Evolutionary conservation across 306 rosid species (phyloP), one percentile per base, ranked within the genome.

Genomic region (Chamaecrista fasciculata): DNA sequence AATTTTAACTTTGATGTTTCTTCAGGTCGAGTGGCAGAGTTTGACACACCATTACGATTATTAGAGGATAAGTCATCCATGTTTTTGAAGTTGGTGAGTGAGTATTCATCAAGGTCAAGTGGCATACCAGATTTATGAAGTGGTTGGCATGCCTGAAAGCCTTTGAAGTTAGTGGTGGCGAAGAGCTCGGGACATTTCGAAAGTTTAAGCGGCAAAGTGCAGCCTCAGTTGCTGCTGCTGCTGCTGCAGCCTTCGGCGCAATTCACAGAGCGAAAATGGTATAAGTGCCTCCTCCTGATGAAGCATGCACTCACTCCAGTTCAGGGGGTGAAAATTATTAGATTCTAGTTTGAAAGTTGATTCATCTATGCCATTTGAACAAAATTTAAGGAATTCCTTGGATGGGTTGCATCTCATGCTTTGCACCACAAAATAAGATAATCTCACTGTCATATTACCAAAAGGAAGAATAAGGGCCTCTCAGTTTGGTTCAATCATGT

Each of bases 21-120:
- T 78, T 56, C 80, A 95, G 99, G 99, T 67, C 82, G 85, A 81
- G 90, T 91, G 42, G 86, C 91, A 0, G 99, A 95, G 87, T 91
- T 82, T 37, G 96, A 91, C 69, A 76, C 89, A 28, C 99, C 99
- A 23, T 25, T 60, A 44, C 86, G 92, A 52, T 83, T 95, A 65
- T 79, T 91, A 68, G 99, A 95, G 82, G 96, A 95, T 48, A 91
- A 86, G 76, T 82, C 99, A 31, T 95, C 99, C 52, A 91, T 95
- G 96, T 95, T 91, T 83, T 81, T 95, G 12, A 95, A 91, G 68
- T 76, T 95, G 86, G 97, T 95, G 71, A 80, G 87, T 1, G 97
- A 95, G 78, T 95, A 95, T 80, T 91, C 99, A 50, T 86, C 92
- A 0, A 78, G 97, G 55, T 88, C 96, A 25, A 94, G 84, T 60